Base-by-base conservation (phyloP, 2,329 filamentous ascomycete genomes). In the Cladosporium sp. region DNA sequence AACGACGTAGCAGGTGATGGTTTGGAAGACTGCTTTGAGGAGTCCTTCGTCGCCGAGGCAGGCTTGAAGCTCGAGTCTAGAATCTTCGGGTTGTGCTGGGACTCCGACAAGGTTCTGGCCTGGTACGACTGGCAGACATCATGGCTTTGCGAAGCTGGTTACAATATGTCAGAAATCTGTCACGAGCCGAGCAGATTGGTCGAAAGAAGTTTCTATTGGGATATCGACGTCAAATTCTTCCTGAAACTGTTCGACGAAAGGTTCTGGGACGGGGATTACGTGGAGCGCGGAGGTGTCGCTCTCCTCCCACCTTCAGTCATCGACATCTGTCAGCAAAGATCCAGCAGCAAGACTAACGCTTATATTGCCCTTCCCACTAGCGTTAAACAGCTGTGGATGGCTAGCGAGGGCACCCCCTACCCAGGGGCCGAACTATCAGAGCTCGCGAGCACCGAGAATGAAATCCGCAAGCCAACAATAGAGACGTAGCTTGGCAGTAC, bases 61-160 rank as follows among this genome's bases (percentile, higher is more conserved):
- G 60, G 60, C 28, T 63, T 55, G 11, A 49, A 63, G 49, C 23
- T 55, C n/a, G 44, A 52, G 23, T 33, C 49, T 12, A 49, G 49
- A n/a, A 29, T 55, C n/a, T 55, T 63, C 14, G 55, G 55, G 2
- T 14, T 35, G 53, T 21, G 29, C 10, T 56, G n/a, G 31, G 29
- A 35, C 53, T 53, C 21, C 8, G 26, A 16, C 26, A 16, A 10
- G 26, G 14, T 31, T 16, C 23, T 28, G 16, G 14, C 26, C 50
- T 53, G 50, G 50, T 18, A 28, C 14, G 26, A 29, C 21, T 53
- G 50, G 50, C 50, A 53, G 26, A 53, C 49, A 16, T 28, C 49
- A n/a, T 26, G n/a, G 23, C 44, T 49, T 18, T 21, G 44, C 16
- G n/a, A 49, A 35, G 33, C 33, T 28, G 50, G 26, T 7, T 53